A percentile compares a stretch with the other conserved stretches of the same genome.
Conservation (phyloP, 2,329 filamentous ascomycete species). For the Cryphonectria carpinicola region DNA sequence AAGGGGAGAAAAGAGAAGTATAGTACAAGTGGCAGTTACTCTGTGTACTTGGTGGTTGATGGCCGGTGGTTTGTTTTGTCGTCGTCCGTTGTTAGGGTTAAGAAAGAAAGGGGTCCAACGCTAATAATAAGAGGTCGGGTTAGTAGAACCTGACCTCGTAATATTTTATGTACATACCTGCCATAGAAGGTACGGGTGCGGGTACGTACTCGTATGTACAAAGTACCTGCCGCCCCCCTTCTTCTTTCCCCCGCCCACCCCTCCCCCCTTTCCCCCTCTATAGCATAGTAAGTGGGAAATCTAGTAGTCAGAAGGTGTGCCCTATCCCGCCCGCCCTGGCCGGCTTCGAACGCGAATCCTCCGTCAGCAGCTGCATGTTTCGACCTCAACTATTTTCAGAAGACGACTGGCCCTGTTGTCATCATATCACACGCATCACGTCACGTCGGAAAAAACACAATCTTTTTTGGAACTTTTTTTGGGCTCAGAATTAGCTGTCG, state of each 20-base stretch:
- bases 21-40: neutral
- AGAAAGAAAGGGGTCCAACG: neutral
- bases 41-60: neutral
- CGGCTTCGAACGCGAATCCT: neutral
- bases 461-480: neutral
- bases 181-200: neutral
- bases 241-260: too few species aligned
- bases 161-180: neutral
- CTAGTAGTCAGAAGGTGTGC: too few species aligned
- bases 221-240: too few species aligned
- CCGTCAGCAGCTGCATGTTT: constrained; percentile 12
- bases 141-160: too few species aligned
- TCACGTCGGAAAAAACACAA: neutral
- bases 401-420: neutral
- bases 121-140: neutral
- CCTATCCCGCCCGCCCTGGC: too few species aligned
- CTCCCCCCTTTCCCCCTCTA: too few species aligned
- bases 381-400: constrained; percentile 10
- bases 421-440: neutral
- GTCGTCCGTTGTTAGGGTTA: neutral
- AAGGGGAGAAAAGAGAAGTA: neutral
- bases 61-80: neutral
- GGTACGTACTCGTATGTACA: neutral
- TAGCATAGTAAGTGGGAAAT: neutral
- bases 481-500: neutral